Base-by-base conservation (phyloP, 164 flowering plant species). In the Protea cynaroides region DNA sequence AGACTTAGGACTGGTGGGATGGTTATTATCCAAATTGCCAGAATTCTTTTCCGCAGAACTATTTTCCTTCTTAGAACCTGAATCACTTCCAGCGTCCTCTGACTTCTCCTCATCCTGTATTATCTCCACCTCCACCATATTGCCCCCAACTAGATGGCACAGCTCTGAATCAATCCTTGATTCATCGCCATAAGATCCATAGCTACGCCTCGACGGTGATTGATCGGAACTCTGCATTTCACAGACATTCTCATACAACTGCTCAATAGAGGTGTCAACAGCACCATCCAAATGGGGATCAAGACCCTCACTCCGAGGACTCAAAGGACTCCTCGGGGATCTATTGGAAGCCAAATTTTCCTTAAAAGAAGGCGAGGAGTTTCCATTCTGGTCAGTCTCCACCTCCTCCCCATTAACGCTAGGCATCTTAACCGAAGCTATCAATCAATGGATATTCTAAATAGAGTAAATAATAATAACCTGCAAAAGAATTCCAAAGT, bases 211-310 rank as follows among this genome's bases (percentile, higher is more conserved):
- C 1, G 92, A 86, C 8, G 90, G 90, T 3, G 94, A 87, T 55
- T 74, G 83, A 77, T 88, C 92, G 36, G 94, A 88, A 68, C 97
- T 90, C 73, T 86, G 90, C 97, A 90, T 86, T 29, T 88, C 94
- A 68, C 84, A 88, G 6, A 88, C 88, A 76, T 88, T 90, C 63
- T 86, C 90, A 75, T 86, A 88, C 56, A 90, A 77, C 70, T 75
- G 77, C 74, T 90, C 90, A 53, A 88, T 88, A 0, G 94, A 86
- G 12, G 92, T 81, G 47, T 90, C 87, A 11, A 82, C 72, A 29
- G 52, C 76, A 61, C 71, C 82, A 58, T 72, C 83, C 40, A 34
- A 61, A 43, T 78, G 81, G 3, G 54, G 59, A 57, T 70, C 76
- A 25, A 51, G 23, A 63, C 43, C 69, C 5, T 61, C 78, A 57